Conservation (phyloP, 768 basidiomycete species). For the Leccinum aurantiacum region DNA sequence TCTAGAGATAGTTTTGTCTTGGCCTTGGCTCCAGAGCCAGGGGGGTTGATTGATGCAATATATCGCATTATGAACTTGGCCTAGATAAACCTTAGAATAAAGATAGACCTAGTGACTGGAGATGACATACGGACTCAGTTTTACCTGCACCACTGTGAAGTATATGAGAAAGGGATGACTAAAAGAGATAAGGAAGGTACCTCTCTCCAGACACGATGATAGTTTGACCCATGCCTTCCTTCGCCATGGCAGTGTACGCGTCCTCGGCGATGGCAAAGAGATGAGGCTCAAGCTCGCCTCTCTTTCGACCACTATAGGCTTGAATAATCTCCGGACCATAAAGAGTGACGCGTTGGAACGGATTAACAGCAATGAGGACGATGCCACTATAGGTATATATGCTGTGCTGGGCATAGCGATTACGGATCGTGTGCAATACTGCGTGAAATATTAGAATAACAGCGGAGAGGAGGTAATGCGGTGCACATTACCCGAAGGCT, state of each 20-base stretch:
- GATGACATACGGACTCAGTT: conserved; percentile 81
- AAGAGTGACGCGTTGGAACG: conserved; percentile 95
- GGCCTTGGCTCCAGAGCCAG: conserved; percentile 55
- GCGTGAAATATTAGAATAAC: conserved; percentile 7
- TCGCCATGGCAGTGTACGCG: conserved; percentile 96
- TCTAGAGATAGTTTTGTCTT: conserved; percentile 75
- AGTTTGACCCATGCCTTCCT: conserved; percentile 92
- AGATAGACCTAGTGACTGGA: conserved; percentile 1
- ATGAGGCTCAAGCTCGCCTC: conserved; percentile 97
- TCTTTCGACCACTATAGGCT: conserved; percentile 87
- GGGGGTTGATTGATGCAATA: conserved; percentile 94
- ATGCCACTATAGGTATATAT: conserved; percentile 99
- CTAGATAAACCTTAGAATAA: conserved; percentile 36
- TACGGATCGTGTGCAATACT: conserved; percentile 97
- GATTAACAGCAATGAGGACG: conserved; percentile 97
- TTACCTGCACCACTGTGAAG: conserved; percentile 92
- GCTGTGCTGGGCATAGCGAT: conserved; percentile 94
- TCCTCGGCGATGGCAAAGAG: conserved; percentile 99
- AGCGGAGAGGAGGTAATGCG: not conserved
- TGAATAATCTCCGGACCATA: conserved; percentile 98
- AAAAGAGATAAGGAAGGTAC: conserved; percentile 42
- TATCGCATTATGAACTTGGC: conserved; percentile 99
- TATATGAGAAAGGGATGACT: conserved; percentile 11
- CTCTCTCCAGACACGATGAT: conserved; percentile 99
- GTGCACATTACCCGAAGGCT: conserved; percentile 77